phyloP scores from a whole-genome alignment of 1,284 basidiomycete species.

The Uromyces viciae-fabae region DNA sequence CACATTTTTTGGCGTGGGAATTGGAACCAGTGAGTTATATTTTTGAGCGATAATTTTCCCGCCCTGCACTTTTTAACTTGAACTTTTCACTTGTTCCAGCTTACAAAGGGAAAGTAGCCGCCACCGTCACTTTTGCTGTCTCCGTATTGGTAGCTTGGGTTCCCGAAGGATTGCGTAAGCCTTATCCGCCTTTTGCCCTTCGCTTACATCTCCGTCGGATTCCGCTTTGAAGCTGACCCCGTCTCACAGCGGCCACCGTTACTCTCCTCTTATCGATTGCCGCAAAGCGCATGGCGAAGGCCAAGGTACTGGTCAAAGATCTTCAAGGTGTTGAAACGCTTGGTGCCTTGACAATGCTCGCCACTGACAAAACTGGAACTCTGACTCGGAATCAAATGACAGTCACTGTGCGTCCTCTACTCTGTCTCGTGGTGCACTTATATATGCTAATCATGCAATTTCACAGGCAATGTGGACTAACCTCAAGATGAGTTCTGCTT shows the following conservation, averaged over 20 bases:
- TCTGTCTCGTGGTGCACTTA: conserved; percentile 58
- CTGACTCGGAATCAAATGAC: conserved; percentile 71
- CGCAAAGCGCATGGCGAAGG: conserved; percentile 68
- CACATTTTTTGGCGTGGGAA: conserved; percentile 65
- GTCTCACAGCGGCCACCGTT: conserved; percentile 61
- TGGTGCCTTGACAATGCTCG: conserved; percentile 61
- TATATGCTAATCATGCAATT: conserved; percentile 64
- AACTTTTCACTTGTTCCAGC: conserved; percentile 52
- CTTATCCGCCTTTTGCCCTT: not conserved
- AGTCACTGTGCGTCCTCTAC: conserved; percentile 54
- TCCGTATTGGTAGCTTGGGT: conserved; percentile 69
- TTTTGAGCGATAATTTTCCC: not conserved
- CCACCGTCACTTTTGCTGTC: conserved; percentile 67
- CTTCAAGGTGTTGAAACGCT: conserved; percentile 69
- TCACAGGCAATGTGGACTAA: conserved; percentile 19
- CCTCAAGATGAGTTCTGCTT: conserved; percentile 25
- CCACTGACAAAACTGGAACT: conserved; percentile 72
- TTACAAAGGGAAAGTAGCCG: conserved; percentile 63
- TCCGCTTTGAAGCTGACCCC: no score
- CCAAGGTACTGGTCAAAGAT: conserved; percentile 69
- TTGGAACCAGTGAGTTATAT: conserved; percentile 57
- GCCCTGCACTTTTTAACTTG: not conserved
- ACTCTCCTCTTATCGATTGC: conserved; percentile 68
- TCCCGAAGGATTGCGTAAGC: conserved; percentile 58
- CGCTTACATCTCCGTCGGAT: no score